Base-by-base conservation (phyloP, 257 asterid species). In the Schizonepeta tenuifolia region DNA sequence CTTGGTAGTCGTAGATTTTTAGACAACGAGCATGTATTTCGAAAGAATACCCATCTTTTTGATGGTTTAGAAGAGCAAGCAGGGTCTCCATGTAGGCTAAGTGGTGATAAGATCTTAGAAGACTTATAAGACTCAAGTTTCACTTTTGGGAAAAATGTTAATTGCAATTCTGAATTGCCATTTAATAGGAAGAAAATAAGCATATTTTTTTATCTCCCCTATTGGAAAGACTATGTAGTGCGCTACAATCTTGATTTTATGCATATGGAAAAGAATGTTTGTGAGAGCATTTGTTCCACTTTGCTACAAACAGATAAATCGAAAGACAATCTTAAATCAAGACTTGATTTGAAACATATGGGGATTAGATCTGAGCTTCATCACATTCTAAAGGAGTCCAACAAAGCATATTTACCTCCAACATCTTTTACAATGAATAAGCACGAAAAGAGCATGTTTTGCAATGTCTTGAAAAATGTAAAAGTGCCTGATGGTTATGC, bases 261-360 rank as follows among this genome's bases (percentile, higher is more conserved):
- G 62, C 72, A 67, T 9, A 49, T 50, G 0, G 72, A 67, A 46
- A 67, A 67, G 15, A 67, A 67, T 67, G 20, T 67, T 22, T 67
- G 72, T n/a, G 72, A 67, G 24, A 65, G 72, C 6, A 50, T 67
- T 4, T 50, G 60, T 47, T 14, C 31, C 0, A 67, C 72, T 15
- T 67, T 67, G 33, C 14, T 49, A 7, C 47, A 35, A 13, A 26
- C 6, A 0, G 61, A 50, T n/a, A 66, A 44, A 66, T 24, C 44
- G 3, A 66, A 47, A 66, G 58, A 66, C 17, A 47, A 46, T 64
- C 40, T 20, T 1, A 64, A 64, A 26, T 21, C 70, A 64, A 43
- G 56, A 10, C 18, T 11, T 1, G 70, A 64, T 33, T 63, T 40
- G 10, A 40, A 12, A 63, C 36, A 40, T 20, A 18, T 63, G 24